Evolutionary conservation across 1,284 basidiomycete genomes (phyloP).

Genomic region (Cutaneotrichosporon curvatum): DNA sequence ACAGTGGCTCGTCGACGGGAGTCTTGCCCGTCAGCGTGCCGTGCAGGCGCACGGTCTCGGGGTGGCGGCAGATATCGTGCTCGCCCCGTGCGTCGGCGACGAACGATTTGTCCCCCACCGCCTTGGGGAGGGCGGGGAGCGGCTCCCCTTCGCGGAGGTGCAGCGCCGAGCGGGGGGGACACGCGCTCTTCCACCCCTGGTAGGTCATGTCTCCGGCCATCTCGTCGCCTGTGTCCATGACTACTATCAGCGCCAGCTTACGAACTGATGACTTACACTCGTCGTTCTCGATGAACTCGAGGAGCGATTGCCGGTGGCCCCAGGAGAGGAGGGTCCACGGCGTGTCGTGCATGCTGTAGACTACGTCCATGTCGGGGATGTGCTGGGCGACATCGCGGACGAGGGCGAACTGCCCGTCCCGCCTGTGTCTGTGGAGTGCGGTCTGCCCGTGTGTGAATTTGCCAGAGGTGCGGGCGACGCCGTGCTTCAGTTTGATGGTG

Average conservation of each 20-base stretch:
- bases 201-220: conserved; percentile 26
- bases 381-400: conserved; percentile 29
- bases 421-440: conserved; percentile 25
- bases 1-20: conserved; percentile 23
- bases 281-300: conserved; percentile 47
- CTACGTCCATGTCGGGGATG: conserved; percentile 35
- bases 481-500: conserved; percentile 17
- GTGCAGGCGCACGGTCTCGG: conserved; percentile 31
- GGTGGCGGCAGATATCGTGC: conserved; percentile 40
- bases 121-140: background rate
- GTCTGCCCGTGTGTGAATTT: conserved; percentile 21
- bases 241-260: conserved; percentile 2
- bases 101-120: conserved; percentile 26
- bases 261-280: conserved; percentile 21
- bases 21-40: conserved; percentile 30
- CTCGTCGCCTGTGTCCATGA: conserved; percentile 20
- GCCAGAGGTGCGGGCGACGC: conserved; percentile 7
- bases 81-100: conserved; percentile 26
- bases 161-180: conserved; percentile 10
- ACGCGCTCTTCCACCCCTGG: conserved; percentile 26
- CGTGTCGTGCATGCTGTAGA: conserved; percentile 44
- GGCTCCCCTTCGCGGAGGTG: background rate
- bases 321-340: conserved; percentile 50
- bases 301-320: conserved; percentile 47
- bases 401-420: conserved; percentile 36